Evolutionary conservation across 257 asterid genomes (phyloP), one percentile per base, ranked within the genome.

Genomic region (Gentiana straminea): DNA sequence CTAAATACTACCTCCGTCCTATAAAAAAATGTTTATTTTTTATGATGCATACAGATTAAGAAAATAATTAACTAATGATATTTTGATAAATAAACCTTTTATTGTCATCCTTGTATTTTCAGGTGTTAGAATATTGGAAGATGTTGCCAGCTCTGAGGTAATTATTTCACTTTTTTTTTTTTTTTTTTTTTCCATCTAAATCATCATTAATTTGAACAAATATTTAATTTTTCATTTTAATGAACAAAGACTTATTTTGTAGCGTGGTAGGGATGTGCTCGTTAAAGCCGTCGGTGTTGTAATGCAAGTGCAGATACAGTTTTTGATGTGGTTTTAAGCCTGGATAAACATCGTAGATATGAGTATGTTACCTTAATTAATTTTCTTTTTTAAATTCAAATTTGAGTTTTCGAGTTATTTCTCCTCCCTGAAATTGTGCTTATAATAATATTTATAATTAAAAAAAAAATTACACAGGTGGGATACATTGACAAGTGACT

Each of bases 91-190:
- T 41, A 5, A 5, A 41, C 9, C 5, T 5, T 41, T 5, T 41
- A 5, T 41, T 41, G 7, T 4, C 2, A 2, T 41, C 58, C 38
- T 52, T 53, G 54, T 65, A 52, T 68, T 76, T 73, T 68, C 86
- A 92, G 99, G 97, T 73, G 95, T 86, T 73, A 83, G 99, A 71
- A 77, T 92, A 74, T 81, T 92, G 76, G 99, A 92, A 83, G 99
- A 88, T 67, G 73, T 75, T 46, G 79, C 84, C 48, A 73, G 79
- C 78, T 66, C 84, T 57, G 77, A 77, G 99, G 99, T 92, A 64
- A 60, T 61, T 39, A 39, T 24, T 24, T 24, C 24, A 24, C 24
- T 24, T 15, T 4, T 1, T 39, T 39, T 39, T 4, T 7, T 38
- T 38, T 38, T 38, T 38, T 4, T 39, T 39, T 39, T 36, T 48